Evolutionary conservation across 768 basidiomycete genomes (phyloP), one percentile per base, ranked within the genome.

Genomic region (Leccinum variicolor): DNA sequence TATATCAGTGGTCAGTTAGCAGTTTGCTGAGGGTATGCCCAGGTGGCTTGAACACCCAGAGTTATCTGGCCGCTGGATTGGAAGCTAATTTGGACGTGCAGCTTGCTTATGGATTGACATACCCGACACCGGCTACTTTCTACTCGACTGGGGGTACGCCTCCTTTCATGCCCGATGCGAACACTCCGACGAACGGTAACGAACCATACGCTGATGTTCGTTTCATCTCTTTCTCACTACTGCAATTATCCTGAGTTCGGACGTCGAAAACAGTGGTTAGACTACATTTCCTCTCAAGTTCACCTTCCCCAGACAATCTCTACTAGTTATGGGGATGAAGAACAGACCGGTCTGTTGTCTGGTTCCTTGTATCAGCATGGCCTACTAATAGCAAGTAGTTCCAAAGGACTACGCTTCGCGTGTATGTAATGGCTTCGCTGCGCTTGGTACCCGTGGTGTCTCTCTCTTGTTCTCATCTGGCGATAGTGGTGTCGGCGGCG

Each of bases 31-130:
- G n/a, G 39, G 7, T 41, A 51, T 64, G 3, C 54, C 9, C 55
- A 87, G 89, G 81, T 50, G 87, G 86, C 2, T 36, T 73, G 57
- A 87, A 90, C 64, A 77, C 78, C 56, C 87, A 91, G 65, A 81
- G 61, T 43, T 45, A 73, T 17, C 69, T 69, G 0, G 70, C 74
- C 13, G 82, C 87, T 17, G 87, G 87, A 1, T 64, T 55, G 3
- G 90, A 92, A 68, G 89, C 87, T 3, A 78, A 86, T 59, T 71
- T 90, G 29, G 87, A 90, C 59, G 78, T 79, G 6, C 86, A 89
- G 64, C 86, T 83, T 67, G 85, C 81, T 1, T 84, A 81, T 57
- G 89, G 88, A 19, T 55, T 90, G 26, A 76, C 84, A 5, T 81
- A 79, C 65, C 87, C 87, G 1, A 86, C 81, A 5, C 81, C 81